phyloP scores from a whole-genome alignment of 306 rosid genomes.

The Lupinus albus region DNA sequence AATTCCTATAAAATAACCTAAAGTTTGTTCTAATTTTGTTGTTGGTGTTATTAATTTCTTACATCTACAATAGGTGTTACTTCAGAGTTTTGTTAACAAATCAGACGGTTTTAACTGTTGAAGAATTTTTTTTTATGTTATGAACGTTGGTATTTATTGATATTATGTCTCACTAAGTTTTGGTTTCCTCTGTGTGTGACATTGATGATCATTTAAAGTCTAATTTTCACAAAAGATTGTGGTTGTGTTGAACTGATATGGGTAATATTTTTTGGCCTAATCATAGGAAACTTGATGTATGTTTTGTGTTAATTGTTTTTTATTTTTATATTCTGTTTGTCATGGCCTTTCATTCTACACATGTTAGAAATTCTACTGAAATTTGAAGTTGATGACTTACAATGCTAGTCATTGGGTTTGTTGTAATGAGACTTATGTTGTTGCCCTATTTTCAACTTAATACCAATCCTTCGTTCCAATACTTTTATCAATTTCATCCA shows the following conservation, averaged over 20 bases:
- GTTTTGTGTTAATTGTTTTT: neutral
- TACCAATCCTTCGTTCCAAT: neutral
- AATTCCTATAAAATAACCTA: neutral
- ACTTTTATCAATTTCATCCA: too few relatives aligned
- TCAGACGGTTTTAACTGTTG: too few relatives aligned
- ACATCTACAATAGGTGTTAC: neutral
- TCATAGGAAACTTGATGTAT: neutral
- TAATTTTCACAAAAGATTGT: neutral
- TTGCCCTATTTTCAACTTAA: neutral
- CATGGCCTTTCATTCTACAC: too few relatives aligned
- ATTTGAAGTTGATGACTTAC: neutral
- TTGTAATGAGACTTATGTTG: slow-evolving; percentile 1
- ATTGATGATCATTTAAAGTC: neutral
- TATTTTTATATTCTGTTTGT: too few relatives aligned
- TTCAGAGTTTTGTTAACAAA: neutral
- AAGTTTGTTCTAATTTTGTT: neutral
- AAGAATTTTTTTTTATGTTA: too few relatives aligned
- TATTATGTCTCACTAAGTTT: too few relatives aligned
- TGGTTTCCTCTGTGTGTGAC: neutral
- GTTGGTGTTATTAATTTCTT: too few relatives aligned
- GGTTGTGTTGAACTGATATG: neutral
- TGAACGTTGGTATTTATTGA: too few relatives aligned
- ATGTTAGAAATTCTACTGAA: neutral
- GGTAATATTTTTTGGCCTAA: neutral
- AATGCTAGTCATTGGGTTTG: neutral